phyloP scores from a whole-genome alignment of 73 alveolate species.

The Blepharisma japonicum region DNA sequence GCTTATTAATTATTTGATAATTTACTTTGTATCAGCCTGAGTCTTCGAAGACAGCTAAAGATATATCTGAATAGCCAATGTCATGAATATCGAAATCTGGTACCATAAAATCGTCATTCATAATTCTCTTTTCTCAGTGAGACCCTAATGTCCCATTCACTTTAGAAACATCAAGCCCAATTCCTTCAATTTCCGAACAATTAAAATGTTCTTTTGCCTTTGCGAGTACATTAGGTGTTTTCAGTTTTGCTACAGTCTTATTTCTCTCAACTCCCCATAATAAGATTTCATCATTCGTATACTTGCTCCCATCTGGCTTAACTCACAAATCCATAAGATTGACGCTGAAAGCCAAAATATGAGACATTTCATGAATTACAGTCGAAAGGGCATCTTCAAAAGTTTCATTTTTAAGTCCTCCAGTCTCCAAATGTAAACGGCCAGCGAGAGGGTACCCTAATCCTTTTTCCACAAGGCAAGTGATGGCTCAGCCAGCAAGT shows the following conservation, averaged over 20 bases:
- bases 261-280: not conserved
- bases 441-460: not conserved
- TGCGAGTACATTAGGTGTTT: slow-evolving; percentile 16
- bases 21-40: slow-evolving; percentile 20
- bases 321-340: not conserved
- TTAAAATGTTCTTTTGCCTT: slow-evolving; percentile 18
- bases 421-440: not conserved
- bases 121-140: slow-evolving; percentile 22
- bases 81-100: not conserved
- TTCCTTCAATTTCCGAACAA: not conserved
- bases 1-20: not conserved
- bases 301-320: slow-evolving; percentile 14
- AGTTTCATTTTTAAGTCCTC: not conserved
- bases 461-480: not conserved
- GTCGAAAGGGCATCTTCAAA: not conserved
- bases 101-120: slow-evolving; percentile 1
- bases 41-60: not conserved
- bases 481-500: not conserved
- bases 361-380: slow-evolving; percentile 5
- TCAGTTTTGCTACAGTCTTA: not conserved
- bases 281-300: not conserved
- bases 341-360: not conserved
- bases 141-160: slow-evolving; percentile 39
- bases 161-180: slow-evolving; percentile 47
- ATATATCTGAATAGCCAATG: not conserved